Base-by-base conservation (phyloP, 306 rosid genomes). In the Pueraria montana region DNA sequence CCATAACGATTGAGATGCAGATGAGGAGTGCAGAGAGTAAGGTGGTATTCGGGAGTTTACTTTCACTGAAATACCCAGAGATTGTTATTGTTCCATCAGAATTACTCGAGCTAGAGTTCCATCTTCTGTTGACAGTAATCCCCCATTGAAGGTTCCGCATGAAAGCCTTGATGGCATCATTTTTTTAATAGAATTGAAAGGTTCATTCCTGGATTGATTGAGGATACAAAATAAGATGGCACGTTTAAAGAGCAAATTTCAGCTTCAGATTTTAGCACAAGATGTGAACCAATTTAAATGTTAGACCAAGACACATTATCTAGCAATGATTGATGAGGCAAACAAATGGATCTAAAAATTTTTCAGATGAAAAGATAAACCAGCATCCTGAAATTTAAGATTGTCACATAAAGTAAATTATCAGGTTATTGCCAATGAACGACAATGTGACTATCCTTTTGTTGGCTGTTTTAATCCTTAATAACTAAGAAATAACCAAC, bases 101-200 rank as follows among this genome's bases (percentile, higher is more conserved):
- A n/a, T n/a, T n/a, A n/a, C n/a, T n/a, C n/a, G n/a, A n/a, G n/a
- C n/a, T n/a, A n/a, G n/a, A n/a, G n/a, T n/a, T n/a, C n/a, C n/a
- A n/a, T n/a, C n/a, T n/a, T n/a, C n/a, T n/a, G n/a, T n/a, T n/a
- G n/a, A n/a, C n/a, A n/a, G n/a, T n/a, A n/a, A n/a, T n/a, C 97
- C 98, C 1, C 98, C 97, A 48, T 94, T 94, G 78, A 59, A 92
- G 14, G 98, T 94, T 66, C 98, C 94, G 3, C 87, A 84, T 4
- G 98, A 89, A 85, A 94, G 94, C 89, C 92, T n/a, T n/a, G n/a
- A n/a, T n/a, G n/a, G n/a, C n/a, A n/a, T n/a, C n/a, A n/a, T n/a
- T n/a, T n/a, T n/a, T n/a, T n/a, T n/a, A n/a, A n/a, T n/a, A n/a
- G n/a, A n/a, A n/a, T n/a, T n/a, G n/a, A n/a, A n/a, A n/a, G n/a